A percentile compares a stretch with the other conserved stretches of the same genome.
Evolutionary conservation across 2,329 filamentous ascomycete genomes (phyloP).

Genomic region (Sclerotinia minor): DNA sequence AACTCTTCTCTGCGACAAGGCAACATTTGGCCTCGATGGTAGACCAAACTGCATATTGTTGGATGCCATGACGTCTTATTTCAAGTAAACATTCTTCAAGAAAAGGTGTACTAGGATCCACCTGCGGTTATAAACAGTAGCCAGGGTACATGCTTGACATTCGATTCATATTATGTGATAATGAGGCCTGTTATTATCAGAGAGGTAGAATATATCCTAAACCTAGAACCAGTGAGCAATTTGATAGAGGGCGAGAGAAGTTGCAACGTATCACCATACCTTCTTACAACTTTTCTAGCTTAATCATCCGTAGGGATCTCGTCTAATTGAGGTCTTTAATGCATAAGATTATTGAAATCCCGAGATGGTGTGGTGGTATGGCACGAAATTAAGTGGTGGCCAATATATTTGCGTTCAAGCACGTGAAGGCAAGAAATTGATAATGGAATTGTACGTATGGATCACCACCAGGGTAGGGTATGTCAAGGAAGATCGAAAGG

Average conservation of each 20-base stretch:
- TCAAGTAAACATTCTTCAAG: conserved; percentile 33
- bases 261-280: conserved; percentile 2
- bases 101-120: conserved; percentile 23
- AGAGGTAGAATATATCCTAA: not conserved
- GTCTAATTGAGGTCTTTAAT: conserved; percentile 25
- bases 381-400: conserved; percentile 31
- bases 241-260: not conserved
- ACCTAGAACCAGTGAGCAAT: conserved; percentile 6
- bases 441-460: conserved; percentile 30
- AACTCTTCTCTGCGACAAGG: conserved; percentile 40
- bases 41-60: conserved; percentile 46
- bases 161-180: conserved; percentile 24
- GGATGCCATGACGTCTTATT: conserved; percentile 47
- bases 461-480: conserved; percentile 38
- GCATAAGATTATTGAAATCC: conserved; percentile 21
- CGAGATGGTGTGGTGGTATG: conserved; percentile 24
- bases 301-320: conserved; percentile 4
- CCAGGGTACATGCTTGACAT: conserved; percentile 33
- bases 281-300: not conserved
- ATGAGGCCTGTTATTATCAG: not conserved
- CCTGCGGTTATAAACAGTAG: conserved; percentile 34
- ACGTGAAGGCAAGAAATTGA: conserved; percentile 31
- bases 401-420: conserved; percentile 32
- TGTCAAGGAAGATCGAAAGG: conserved; percentile 9
- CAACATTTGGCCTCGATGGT: conserved; percentile 46